phyloP scores from a whole-genome alignment of 2,329 filamentous ascomycete species.

The Teratosphaeria destructans region DNA sequence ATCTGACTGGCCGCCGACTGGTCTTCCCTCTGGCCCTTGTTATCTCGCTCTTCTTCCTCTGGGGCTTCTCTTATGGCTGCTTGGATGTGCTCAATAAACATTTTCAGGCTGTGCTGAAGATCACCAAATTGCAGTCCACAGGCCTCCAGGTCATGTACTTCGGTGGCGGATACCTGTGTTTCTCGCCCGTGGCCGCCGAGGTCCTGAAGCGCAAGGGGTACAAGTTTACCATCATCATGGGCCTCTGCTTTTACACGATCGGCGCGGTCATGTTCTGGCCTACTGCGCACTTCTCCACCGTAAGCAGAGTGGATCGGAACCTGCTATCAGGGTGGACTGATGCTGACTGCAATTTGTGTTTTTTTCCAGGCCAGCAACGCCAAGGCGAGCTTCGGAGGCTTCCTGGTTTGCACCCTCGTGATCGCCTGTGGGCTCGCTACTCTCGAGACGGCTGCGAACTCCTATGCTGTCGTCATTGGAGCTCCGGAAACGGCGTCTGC shows the following conservation, averaged over 20 bases:
- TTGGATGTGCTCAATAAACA: constrained; percentile 7
- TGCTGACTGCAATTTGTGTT: too few relatives aligned
- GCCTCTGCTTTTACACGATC: constrained; percentile 26
- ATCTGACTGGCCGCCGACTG: constrained; percentile 35
- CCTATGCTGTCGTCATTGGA: constrained; percentile 30
- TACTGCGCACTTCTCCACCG: constrained; percentile 24
- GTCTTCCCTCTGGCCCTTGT: constrained; percentile 40
- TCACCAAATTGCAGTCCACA: constrained; percentile 33
- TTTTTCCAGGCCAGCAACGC: constrained; percentile 9
- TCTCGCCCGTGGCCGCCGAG: constrained; percentile 33
- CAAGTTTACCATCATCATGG: constrained; percentile 36
- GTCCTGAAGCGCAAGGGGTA: constrained; percentile 35
- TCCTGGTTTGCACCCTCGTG: constrained; percentile 29
- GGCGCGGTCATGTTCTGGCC: constrained; percentile 32
- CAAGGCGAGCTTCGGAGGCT: constrained; percentile 27
- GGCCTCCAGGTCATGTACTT: constrained; percentile 36
- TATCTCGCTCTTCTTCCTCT: constrained; percentile 39
- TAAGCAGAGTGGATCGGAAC: neutral
- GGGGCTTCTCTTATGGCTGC: constrained; percentile 28
- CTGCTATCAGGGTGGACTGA: too few relatives aligned
- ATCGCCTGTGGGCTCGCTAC: constrained; percentile 31
- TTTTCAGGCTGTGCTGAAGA: constrained; percentile 21
- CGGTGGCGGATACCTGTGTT: constrained; percentile 33
- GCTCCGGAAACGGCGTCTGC: constrained; percentile 26
- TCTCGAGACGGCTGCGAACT: constrained; percentile 30